Evolutionary conservation across 139 green algal genomes (phyloP).

Genomic region (Coccomyxa sp.): DNA sequence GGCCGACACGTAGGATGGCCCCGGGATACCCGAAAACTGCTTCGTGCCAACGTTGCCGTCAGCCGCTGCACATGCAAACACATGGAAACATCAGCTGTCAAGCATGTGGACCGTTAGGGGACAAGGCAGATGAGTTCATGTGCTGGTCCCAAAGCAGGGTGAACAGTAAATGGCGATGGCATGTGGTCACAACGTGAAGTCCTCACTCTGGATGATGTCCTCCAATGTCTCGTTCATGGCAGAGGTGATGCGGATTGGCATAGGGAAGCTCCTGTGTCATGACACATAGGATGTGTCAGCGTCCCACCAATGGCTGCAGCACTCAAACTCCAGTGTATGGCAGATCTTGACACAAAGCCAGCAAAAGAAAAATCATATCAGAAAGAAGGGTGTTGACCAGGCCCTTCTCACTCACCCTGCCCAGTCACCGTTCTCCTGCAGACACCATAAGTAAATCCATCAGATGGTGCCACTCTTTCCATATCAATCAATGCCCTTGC

Average conservation of each 20-base stretch:
- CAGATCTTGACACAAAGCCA: background rate
- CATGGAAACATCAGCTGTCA: background rate
- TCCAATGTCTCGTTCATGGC: slow-evolving; percentile 4
- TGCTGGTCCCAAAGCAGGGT: background rate
- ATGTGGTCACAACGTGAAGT: background rate
- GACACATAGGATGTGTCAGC: no score
- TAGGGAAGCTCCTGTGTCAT: slow-evolving; percentile 10
- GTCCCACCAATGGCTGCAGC: no score
- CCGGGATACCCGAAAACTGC: background rate
- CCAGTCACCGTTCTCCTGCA: background rate
- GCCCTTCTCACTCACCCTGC: background rate
- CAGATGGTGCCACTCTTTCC: background rate
- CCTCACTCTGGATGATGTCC: background rate
- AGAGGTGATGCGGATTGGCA: slow-evolving; percentile 12
- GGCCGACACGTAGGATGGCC: background rate
- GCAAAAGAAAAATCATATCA: background rate
- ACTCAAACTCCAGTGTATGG: no score
- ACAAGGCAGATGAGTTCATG: background rate
- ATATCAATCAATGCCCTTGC: background rate
- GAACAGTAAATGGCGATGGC: background rate
- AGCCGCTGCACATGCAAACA: background rate
- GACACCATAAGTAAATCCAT: background rate
- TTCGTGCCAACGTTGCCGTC: background rate
- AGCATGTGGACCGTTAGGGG: background rate
- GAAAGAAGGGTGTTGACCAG: background rate